phyloP scores from a whole-genome alignment of 2,329 filamentous ascomycete species.

The Zasmidium cellare region DNA sequence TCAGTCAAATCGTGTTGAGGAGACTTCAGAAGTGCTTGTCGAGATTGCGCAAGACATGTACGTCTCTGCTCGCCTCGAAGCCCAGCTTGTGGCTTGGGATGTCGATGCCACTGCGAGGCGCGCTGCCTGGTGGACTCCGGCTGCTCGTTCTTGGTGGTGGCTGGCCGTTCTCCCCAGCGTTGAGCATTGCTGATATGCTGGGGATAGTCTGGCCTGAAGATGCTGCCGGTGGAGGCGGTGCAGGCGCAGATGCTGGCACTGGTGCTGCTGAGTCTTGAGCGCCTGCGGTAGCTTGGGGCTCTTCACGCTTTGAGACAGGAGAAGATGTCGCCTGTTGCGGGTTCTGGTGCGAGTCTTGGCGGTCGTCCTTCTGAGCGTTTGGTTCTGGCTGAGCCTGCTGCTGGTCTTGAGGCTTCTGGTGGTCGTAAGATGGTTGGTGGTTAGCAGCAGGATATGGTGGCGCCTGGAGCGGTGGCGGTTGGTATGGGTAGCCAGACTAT shows the following conservation, averaged over 20 bases:
- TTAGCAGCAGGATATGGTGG: slow-evolving; percentile 19
- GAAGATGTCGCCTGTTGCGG: slow-evolving; percentile 14
- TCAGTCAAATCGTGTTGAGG: slow-evolving; percentile 26
- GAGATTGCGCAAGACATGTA: slow-evolving; percentile 36
- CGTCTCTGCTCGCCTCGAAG: slow-evolving; percentile 38
- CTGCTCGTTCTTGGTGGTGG: slow-evolving; percentile 31
- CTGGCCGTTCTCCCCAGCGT: slow-evolving; percentile 31
- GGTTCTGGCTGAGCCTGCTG: slow-evolving; percentile 21
- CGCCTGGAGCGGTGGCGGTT: slow-evolving; percentile 22
- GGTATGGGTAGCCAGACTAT: slow-evolving; percentile 15
- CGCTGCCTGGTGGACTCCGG: slow-evolving; percentile 30
- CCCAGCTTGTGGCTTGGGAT: slow-evolving; percentile 40
- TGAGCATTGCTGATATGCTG: slow-evolving; percentile 52
- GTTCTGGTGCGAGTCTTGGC: slow-evolving; percentile 6
- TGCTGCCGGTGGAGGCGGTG: slow-evolving; percentile 25
- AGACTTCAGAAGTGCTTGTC: slow-evolving; percentile 40
- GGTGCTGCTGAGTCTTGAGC: slow-evolving; percentile 6
- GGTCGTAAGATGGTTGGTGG: slow-evolving; percentile 12
- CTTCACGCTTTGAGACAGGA: slow-evolving; percentile 7
- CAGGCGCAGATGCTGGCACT: slow-evolving; percentile 26
- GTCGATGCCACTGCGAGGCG: slow-evolving; percentile 33
- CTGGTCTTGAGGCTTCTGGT: slow-evolving; percentile 13
- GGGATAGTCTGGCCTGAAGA: slow-evolving; percentile 48
- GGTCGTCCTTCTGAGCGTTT: slow-evolving; percentile 7
- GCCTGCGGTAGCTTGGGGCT: slow-evolving; percentile 34